phyloP scores from a whole-genome alignment of 768 basidiomycete genomes.

The Collybia nuda region DNA sequence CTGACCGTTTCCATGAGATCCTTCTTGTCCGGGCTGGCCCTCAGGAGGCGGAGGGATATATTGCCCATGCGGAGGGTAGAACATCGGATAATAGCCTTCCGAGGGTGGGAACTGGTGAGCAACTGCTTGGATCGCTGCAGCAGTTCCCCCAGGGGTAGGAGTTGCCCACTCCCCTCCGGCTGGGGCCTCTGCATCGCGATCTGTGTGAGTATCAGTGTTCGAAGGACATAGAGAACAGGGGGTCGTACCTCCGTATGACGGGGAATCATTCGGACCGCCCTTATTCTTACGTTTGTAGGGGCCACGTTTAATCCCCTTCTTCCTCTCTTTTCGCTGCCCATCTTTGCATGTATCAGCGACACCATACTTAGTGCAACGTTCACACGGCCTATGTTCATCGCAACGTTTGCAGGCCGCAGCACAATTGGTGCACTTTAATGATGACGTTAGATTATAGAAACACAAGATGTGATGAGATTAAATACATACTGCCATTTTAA shows the following conservation, averaged over 20 bases:
- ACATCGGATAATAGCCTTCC: constrained; percentile 38
- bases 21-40: constrained; percentile 22
- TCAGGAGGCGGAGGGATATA: constrained; percentile 33
- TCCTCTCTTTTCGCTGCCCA: constrained; percentile 90
- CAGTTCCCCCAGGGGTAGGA: constrained; percentile 2
- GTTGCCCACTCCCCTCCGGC: constrained; percentile 26
- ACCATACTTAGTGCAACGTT: constrained; percentile 88
- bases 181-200: constrained; percentile 6
- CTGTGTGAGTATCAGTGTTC: background rate
- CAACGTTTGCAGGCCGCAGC: constrained; percentile 89
- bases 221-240: background rate
- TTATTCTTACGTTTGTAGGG: constrained; percentile 74
- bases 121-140: constrained; percentile 28
- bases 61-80: constrained; percentile 31
- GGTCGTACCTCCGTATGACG: constrained; percentile 4
- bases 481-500: constrained; percentile 73
- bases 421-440: constrained; percentile 71
- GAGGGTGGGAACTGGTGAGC: constrained; percentile 26
- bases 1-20: constrained; percentile 29
- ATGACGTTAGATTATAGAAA: background rate
- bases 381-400: constrained; percentile 85
- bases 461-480: background rate
- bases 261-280: constrained; percentile 9
- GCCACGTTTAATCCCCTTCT: constrained; percentile 86
- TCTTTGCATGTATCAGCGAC: constrained; percentile 78